Conservation (phyloP, 164 flowering plant genomes). For the Tetracentron sinense region DNA sequence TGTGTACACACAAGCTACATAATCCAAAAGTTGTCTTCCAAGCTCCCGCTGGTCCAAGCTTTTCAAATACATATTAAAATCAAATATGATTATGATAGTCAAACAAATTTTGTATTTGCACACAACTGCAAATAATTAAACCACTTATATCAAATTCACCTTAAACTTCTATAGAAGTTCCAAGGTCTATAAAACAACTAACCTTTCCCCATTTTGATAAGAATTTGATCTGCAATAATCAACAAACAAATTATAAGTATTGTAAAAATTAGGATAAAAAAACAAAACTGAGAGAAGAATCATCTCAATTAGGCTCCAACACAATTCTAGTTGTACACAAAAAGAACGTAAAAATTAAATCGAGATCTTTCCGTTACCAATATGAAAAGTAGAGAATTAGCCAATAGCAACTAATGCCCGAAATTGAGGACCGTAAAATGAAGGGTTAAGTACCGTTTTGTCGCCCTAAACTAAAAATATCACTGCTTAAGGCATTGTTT, state of each 20-base stretch:
- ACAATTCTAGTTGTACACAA: neutral
- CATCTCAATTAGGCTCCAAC: neutral
- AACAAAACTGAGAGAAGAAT: too few relatives aligned
- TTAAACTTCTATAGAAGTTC: constrained; percentile 19
- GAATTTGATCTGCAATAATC: constrained; percentile 66
- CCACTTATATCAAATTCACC: constrained; percentile 44
- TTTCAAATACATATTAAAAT: constrained; percentile 97
- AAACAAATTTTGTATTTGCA: constrained; percentile 99
- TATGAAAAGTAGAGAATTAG: too few relatives aligned
- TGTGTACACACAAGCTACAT: constrained; percentile 98
- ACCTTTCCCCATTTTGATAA: constrained; percentile 97
- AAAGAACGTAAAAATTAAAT: neutral
- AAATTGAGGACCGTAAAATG: too few relatives aligned
- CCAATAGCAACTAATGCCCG: too few relatives aligned
- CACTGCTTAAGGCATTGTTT: too few relatives aligned
- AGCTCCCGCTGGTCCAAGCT: constrained; percentile 99
- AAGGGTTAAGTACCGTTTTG: too few relatives aligned
- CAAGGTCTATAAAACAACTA: constrained; percentile 13
- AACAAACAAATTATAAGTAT: constrained; percentile 1
- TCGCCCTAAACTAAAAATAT: too few relatives aligned
- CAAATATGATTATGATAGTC: constrained; percentile 99
- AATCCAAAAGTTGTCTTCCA: constrained; percentile 98
- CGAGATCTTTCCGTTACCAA: too few relatives aligned
- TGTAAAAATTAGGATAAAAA: neutral
- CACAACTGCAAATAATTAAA: constrained; percentile 97